phyloP scores from a whole-genome alignment of 306 rosid species.

The Potentilla sterilis region DNA sequence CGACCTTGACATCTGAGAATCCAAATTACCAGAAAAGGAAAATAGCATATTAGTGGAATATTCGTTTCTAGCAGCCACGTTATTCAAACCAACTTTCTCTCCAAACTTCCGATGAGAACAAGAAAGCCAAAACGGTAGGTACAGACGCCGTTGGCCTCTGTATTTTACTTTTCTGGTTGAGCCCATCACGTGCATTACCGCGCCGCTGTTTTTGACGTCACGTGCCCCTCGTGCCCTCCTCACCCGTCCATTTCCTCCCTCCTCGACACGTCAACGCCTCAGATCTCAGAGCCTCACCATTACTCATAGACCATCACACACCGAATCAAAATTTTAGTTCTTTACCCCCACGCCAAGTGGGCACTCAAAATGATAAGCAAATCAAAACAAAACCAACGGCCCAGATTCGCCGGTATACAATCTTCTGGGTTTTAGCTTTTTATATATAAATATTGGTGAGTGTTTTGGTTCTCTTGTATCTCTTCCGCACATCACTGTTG shows the following conservation, averaged over 20 bases:
- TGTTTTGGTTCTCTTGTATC: neutral
- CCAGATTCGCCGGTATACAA: neutral
- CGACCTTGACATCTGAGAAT: no score
- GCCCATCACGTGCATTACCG: slow-evolving; percentile 15
- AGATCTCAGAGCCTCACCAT: neutral
- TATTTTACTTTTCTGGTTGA: neutral
- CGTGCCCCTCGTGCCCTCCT: neutral
- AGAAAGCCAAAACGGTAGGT: neutral
- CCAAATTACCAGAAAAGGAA: no score
- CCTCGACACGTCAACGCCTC: neutral
- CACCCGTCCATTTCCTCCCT: neutral
- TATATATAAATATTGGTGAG: neutral
- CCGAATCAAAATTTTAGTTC: neutral
- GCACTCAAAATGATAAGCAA: neutral
- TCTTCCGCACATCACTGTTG: slow-evolving; percentile 6
- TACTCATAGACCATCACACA: neutral
- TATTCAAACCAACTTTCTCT: neutral
- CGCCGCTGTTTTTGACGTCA: slow-evolving; percentile 9
- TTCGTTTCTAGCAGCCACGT: neutral
- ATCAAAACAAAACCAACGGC: neutral
- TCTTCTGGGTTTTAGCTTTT: neutral
- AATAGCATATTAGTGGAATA: slow-evolving; percentile 9
- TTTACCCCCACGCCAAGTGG: slow-evolving; percentile 2
- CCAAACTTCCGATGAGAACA: neutral
- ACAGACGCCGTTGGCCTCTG: neutral